Percentiles rank a stretch among this genome's conserved stretches.
These are phyloP conservation scores for Phyllosticta capitalensis DNA, from an alignment of 2,329 filamentous ascomycete species.

Conservation along the genomic window DNA sequence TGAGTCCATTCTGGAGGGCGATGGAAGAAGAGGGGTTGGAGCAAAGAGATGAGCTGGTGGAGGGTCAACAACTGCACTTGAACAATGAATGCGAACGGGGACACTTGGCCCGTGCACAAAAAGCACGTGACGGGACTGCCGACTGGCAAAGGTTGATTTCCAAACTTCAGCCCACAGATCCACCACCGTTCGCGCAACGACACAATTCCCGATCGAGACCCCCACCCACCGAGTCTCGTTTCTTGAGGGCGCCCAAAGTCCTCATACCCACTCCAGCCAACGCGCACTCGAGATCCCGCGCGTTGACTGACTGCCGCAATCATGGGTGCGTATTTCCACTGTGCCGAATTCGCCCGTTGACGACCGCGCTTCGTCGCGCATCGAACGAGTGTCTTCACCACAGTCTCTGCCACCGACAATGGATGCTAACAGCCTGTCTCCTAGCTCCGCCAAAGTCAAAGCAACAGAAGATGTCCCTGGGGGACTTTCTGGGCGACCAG, in stretches of 20 bases:
- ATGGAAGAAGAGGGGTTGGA: background rate
- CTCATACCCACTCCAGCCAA: conserved; percentile 24
- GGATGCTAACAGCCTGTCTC: conserved; percentile 36
- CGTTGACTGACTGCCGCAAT: conserved; percentile 43
- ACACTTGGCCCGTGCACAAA: too few species aligned
- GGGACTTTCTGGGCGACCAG: conserved; percentile 87
- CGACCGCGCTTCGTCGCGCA: conserved; percentile 8
- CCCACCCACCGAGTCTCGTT: background rate
- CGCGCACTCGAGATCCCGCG: conserved; percentile 27
- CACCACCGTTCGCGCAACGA: conserved; percentile 7
- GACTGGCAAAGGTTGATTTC: conserved; percentile 5
- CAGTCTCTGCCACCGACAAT: background rate
- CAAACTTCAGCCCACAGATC: conserved; percentile 10
- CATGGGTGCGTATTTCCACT: conserved; percentile 41
- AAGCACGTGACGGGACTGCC: too few species aligned
- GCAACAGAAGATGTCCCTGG: conserved; percentile 93
- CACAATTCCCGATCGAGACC: conserved; percentile 7
- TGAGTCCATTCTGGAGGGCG: background rate
- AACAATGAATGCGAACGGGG: background rate
- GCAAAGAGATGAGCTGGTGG: background rate
- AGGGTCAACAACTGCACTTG: background rate
- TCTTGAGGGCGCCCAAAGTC: conserved; percentile 3
- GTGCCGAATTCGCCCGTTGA: conserved; percentile 17
- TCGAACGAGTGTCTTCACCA: background rate
- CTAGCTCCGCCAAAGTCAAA: conserved; percentile 88